Evolutionary conservation across 495 filamentous ascomycete species (phyloP), one percentile per base, ranked within the genome.

Genomic region (Penicillium argentinense): DNA sequence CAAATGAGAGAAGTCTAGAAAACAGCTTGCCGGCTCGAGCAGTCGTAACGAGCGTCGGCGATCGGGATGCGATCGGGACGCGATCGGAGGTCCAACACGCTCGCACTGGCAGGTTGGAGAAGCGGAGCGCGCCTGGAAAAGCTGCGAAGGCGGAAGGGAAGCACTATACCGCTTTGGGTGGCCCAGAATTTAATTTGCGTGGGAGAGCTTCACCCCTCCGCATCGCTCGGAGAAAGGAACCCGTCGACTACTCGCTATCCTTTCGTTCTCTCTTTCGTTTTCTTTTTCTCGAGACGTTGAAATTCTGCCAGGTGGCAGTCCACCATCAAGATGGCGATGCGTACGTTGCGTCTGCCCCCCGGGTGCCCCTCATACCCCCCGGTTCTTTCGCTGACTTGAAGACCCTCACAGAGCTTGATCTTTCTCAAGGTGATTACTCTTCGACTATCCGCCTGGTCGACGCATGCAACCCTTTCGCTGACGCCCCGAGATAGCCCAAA

Each of bases 271-370:
- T 51, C 19, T 53, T 29, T 30, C 19, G 21, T 12, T 47, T 54
- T 25, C 40, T 43, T 19, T 43, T 38, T 53, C 49, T 42, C 14
- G 43, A 33, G 39, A n/a, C 5, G 25, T 55, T 26, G 16, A 42
- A 54, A 44, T 50, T 39, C 60, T 60, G 62, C 59, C 68, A 48
- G 49, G 46, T 60, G 61, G 67, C 62, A 67, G 53, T 62, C 55
- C 54, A 58, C 56, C 56, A 66, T 74, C 65, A 80, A 73, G 28
- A 83, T 82, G 80, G 81, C 81, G 55, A 85, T 85, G 81, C 76
- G 81, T 85, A 75, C 60, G 74, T 45, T 51, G 23, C 29, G 23
- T 28, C 23, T 44, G 23, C 25, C 25, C 28, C 40, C 38, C 38
- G 16, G 51, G 66, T 71, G 66, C 62, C 66, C 68, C 64, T 69